Conservation (phyloP, 495 filamentous ascomycete genomes). For the Aspergillus coremiiformis region DNA sequence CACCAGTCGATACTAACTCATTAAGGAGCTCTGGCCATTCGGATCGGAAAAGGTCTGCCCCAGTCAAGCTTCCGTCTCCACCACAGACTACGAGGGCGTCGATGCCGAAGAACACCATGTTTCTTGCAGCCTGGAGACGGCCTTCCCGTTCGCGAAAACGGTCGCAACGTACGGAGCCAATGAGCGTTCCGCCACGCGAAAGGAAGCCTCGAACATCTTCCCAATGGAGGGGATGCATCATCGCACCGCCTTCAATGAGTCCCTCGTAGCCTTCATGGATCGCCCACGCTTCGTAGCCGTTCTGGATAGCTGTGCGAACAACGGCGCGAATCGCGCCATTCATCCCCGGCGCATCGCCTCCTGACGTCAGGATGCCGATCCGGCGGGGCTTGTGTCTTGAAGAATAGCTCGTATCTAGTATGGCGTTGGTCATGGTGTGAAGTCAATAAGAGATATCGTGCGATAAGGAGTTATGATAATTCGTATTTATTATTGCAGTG, state of each 20-base stretch:
- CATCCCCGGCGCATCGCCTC: slow-evolving; percentile 95
- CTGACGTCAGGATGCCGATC: slow-evolving; percentile 90
- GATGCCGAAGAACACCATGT: slow-evolving; percentile 82
- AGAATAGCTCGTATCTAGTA: background rate
- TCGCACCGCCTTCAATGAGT: slow-evolving; percentile 73
- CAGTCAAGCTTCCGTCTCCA: slow-evolving; percentile 90
- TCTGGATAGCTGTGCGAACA: slow-evolving; percentile 77
- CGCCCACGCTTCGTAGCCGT: slow-evolving; percentile 75
- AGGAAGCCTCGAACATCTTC: slow-evolving; percentile 88
- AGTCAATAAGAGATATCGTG: background rate
- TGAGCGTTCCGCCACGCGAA: slow-evolving; percentile 87
- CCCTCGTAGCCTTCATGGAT: slow-evolving; percentile 94
- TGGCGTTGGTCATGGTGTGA: background rate
- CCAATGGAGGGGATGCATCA: slow-evolving; percentile 82
- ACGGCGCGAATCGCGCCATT: slow-evolving; percentile 88
- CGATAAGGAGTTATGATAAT: background rate
- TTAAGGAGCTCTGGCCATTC: slow-evolving; percentile 81
- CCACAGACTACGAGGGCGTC: slow-evolving; percentile 92
- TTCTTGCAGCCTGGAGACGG: slow-evolving; percentile 78
- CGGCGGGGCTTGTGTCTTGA: slow-evolving; percentile 51
- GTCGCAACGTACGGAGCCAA: slow-evolving; percentile 85
- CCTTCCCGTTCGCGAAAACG: slow-evolving; percentile 79
- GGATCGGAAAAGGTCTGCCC: slow-evolving; percentile 79
- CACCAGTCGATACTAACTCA: slow-evolving; percentile 63
- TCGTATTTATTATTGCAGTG: background rate